Conservation (phyloP, 495 filamentous ascomycete species). For the Annulohypoxylon bovei region DNA sequence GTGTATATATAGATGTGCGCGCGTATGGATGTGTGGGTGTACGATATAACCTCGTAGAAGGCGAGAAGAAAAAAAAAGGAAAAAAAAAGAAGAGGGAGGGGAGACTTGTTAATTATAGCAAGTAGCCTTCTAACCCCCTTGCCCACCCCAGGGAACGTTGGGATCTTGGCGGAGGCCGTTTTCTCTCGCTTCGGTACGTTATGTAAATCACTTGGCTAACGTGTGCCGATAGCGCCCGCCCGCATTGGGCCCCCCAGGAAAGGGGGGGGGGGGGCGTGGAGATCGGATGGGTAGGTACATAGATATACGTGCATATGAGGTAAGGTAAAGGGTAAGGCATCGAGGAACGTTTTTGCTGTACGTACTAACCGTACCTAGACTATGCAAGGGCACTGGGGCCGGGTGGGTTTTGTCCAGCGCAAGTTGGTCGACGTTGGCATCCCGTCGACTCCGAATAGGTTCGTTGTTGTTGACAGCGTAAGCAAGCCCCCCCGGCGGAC, state of each 20-base stretch:
- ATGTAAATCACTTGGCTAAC: conserved; percentile 1
- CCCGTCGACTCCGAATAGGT: not conserved
- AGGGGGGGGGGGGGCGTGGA: not conserved
- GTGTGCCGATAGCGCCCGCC: conserved; percentile 9
- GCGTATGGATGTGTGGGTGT: too few relatives aligned
- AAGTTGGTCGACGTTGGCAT: not conserved
- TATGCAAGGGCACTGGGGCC: conserved; percentile 17
- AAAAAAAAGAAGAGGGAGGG: not conserved
- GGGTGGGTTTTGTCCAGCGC: not conserved
- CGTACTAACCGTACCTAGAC: not conserved
- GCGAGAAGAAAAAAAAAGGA: too few relatives aligned
- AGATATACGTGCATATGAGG: not conserved
- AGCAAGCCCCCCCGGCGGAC: too few relatives aligned
- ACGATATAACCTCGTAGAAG: not conserved
- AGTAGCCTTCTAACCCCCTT: too few relatives aligned
- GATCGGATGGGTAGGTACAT: conserved; percentile 3
- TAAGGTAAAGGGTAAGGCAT: too few relatives aligned
- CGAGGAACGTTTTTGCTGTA: not conserved
- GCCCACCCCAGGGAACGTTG: not conserved
- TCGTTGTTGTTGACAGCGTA: too few relatives aligned
- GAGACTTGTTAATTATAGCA: not conserved
- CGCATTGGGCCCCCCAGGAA: not conserved
- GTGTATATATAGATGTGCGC: not conserved
- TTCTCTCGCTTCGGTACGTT: conserved; percentile 2
- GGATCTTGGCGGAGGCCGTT: conserved; percentile 16